A percentile compares a stretch with the other conserved stretches of the same genome.
Evolutionary conservation across 2,329 filamentous ascomycete species (phyloP).

Genomic region (Exophiala dermatitidis): DNA sequence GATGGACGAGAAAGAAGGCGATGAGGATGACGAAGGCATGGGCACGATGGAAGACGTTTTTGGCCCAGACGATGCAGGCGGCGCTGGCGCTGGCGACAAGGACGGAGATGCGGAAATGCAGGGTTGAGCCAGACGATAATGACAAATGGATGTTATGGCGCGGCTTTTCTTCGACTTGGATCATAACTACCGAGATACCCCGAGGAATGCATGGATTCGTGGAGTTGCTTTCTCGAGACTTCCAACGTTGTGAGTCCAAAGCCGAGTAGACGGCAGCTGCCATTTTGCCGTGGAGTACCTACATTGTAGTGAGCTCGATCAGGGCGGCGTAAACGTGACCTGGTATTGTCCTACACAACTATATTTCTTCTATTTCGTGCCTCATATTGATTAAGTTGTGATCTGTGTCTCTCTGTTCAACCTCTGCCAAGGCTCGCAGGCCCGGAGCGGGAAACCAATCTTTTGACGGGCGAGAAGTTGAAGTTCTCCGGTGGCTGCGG

Average conservation of each 20-base stretch:
- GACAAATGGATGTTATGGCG: neutral
- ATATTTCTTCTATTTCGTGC: neutral
- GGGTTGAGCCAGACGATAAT: neutral
- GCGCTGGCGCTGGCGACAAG: constrained; percentile 30
- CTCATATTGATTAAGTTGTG: neutral
- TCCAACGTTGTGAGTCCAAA: no score
- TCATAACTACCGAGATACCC: constrained; percentile 4
- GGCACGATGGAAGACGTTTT: constrained; percentile 31
- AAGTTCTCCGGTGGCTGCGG: neutral
- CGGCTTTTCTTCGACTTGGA: neutral
- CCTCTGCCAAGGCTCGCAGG: neutral
- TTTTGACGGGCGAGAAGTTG: neutral
- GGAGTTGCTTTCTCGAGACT: neutral
- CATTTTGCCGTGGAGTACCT: no score
- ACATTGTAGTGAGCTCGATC: no score
- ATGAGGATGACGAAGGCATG: constrained; percentile 26
- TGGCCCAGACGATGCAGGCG: constrained; percentile 32
- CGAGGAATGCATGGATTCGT: neutral
- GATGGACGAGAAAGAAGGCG: constrained; percentile 28
- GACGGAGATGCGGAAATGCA: constrained; percentile 40
- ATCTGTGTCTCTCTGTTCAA: neutral
- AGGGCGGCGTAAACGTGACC: neutral
- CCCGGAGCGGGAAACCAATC: neutral
- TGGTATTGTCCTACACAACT: neutral
- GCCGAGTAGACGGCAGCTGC: no score